Base-by-base conservation (phyloP, 352 stramenopile species). In the Phytophthora idaei region DNA sequence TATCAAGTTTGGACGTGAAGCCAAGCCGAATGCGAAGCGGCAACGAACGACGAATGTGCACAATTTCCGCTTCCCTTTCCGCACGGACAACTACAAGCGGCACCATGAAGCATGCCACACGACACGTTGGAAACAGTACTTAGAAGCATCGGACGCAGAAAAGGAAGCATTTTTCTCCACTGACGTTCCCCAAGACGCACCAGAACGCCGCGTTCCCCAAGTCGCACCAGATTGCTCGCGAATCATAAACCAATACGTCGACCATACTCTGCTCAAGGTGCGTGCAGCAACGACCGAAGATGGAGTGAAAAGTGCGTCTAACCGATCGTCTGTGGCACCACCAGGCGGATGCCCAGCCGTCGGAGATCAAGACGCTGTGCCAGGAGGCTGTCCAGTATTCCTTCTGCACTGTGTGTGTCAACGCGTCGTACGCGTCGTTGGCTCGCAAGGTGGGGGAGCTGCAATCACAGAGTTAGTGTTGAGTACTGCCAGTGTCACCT, bases 251-350 rank as follows among this genome's bases (percentile, higher is more conserved):
- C 69, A 74, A 60, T 78, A 63, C 51, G 87, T 95, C 47, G 87
- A 95, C 69, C 87, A 95, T 66, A 95, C 87, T 47, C 71, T 96
- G 32, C 87, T 94, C 57, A 93, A 93, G 79, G 77, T 89, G 2
- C 12, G 28, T 27, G 25, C 8, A 49, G 32, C 21, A 34, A 27
- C 48, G 7, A 12, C 34, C 12, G 34, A 21, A 21, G 34, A 39
- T 14, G 9, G 34, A 12, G 34, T 52, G 31, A 29, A 4, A 34
- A 32, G 2, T 15, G 39, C n/a, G 5, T 29, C 47, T 72, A 53
- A 57, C 39, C 8, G 36, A 55, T 62, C 45, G 36, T 64, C 42
- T 59, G 21, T 17, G 15, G 5, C 15, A 32, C 42, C 17, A 36
- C 17, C 45, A 89, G 84, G 86, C 86, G 2, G 77, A 92, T 25